Base-by-base conservation (phyloP, 2,329 filamentous ascomycete genomes). In the Curvularia sp. region DNA sequence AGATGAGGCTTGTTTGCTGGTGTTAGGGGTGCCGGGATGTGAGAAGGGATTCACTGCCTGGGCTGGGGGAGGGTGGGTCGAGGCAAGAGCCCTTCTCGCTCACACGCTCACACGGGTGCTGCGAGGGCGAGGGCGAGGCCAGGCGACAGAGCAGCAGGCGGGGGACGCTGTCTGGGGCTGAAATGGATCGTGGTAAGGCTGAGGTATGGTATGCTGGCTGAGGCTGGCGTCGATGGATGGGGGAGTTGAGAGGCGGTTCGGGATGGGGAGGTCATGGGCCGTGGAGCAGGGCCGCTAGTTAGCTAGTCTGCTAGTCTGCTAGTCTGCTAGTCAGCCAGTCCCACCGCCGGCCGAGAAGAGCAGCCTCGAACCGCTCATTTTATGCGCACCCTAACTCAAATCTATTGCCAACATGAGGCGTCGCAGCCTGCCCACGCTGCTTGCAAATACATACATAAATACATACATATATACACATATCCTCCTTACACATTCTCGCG, bases 1-100 rank as follows among this genome's bases (percentile, higher is more conserved):
- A 65, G 69, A 70, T 70, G 71, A 70, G 60, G 60, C 55, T 53
- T 69, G 72, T 68, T 68, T 72, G 70, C 68, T 69, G 67, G n/a
- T 66, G 68, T 72, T 70, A 71, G 70, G 67, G 67, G 68, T 64
- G 61, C 65, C 64, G 57, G 62, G 63, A 67, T 64, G 59, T 64
- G 59, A 61, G 65, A 61, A 69, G 61, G 42, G 55, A 45, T 47
- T 53, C 43, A 21, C 43, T 36, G 55, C 27, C 34, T 34, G 58
- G 51, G 57, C 55, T 36, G 30, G 69, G 66, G 69, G 64, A 63
- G 27, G 28, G 30, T 63, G 65, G 50, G 47, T 47, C 43, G 49
- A 50, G 51, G 56, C 51, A 58, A 28, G 51, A 49, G 51, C 55
- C 50, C 55, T 57, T 50, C 45, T 23, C 21, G 21, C 39, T 25